These are phyloP conservation scores for Ceratocystiopsis brevicomis DNA, from an alignment of 2,329 filamentous ascomycete species.

Conservation along the genomic window DNA sequence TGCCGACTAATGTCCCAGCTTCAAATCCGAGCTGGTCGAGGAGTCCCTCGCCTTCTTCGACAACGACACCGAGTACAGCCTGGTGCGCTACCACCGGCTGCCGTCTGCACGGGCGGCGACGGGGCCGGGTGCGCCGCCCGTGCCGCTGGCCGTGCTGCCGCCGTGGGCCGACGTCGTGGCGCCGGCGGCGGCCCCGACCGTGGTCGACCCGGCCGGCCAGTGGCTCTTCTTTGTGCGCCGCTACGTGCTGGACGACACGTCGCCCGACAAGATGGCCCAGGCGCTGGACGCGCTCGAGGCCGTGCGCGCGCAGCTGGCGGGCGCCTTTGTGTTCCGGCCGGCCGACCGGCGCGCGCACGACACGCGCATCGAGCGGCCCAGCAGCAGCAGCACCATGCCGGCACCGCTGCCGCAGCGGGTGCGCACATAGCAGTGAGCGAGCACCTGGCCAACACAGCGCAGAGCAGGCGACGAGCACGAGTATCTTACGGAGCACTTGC, in stretches of 20 bases:
- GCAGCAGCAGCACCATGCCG: constrained; percentile 1
- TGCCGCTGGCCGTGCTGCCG: constrained; percentile 22
- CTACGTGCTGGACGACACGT: constrained; percentile 35
- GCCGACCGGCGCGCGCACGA: constrained; percentile 35
- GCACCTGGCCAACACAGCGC: too few relatives aligned
- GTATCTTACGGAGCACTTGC: too few relatives aligned
- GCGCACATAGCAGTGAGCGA: not conserved
- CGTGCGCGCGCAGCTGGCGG: constrained; percentile 27
- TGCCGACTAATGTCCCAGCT: constrained; percentile 19
- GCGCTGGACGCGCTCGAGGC: constrained; percentile 31
- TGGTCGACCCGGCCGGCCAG: constrained; percentile 27
- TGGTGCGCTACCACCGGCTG: constrained; percentile 28
- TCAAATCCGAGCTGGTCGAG: constrained; percentile 33
- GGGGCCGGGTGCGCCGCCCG: constrained; percentile 9
- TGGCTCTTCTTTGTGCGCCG: constrained; percentile 38
- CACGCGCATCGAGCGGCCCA: constrained; percentile 21
- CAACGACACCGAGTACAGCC: constrained; percentile 34
- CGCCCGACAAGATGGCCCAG: constrained; percentile 37
- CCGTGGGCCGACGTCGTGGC: constrained; percentile 23
- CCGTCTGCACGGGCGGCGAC: constrained; percentile 3
- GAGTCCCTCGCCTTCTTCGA: constrained; percentile 34
- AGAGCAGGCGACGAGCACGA: too few relatives aligned
- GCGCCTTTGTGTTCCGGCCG: constrained; percentile 31
- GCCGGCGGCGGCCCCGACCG: constrained; percentile 11
- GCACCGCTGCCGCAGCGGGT: constrained; percentile 5